Evolutionary conservation across 140 eudicot genomes (phyloP).

Genomic region (Bidens hawaiensis): DNA sequence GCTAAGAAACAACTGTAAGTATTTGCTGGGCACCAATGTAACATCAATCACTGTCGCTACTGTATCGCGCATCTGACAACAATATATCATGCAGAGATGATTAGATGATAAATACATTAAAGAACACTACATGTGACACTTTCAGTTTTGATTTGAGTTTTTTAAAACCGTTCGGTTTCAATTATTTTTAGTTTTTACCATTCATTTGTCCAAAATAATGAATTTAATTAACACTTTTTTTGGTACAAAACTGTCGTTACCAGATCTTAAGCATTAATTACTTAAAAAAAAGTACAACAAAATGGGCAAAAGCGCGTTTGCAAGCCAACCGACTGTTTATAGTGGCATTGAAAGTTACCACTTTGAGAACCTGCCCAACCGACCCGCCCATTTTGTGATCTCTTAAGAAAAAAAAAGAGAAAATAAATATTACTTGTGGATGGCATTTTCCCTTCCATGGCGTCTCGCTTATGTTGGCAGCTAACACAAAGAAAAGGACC

Average conservation of each 20-base stretch:
- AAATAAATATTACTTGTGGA: constrained; percentile 41
- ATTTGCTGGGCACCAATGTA: constrained; percentile 15
- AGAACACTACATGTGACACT: not conserved
- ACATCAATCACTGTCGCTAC: constrained; percentile 55
- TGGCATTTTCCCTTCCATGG: constrained; percentile 84
- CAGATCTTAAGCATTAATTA: not conserved
- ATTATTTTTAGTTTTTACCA: too few species aligned
- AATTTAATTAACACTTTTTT: too few species aligned
- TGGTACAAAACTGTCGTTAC: too few species aligned
- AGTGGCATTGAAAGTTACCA: not conserved
- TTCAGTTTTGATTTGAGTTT: too few species aligned
- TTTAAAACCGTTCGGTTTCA: too few species aligned
- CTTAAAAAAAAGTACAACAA: not conserved
- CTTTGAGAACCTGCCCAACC: not conserved
- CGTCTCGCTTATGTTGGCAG: constrained; percentile 90
- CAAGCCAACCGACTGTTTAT: not conserved
- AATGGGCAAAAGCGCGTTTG: not conserved
- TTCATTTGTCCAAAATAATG: too few species aligned
- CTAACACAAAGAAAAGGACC: constrained; percentile 87
- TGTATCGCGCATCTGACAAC: constrained; percentile 45
- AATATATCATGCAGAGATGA: constrained; percentile 7
- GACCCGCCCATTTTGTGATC: not conserved
- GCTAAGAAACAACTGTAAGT: constrained; percentile 22
- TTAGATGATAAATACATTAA: not conserved
- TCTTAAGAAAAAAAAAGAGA: not conserved